phyloP scores from a whole-genome alignment of 768 basidiomycete species.

The Pulveroboletus sp. region DNA sequence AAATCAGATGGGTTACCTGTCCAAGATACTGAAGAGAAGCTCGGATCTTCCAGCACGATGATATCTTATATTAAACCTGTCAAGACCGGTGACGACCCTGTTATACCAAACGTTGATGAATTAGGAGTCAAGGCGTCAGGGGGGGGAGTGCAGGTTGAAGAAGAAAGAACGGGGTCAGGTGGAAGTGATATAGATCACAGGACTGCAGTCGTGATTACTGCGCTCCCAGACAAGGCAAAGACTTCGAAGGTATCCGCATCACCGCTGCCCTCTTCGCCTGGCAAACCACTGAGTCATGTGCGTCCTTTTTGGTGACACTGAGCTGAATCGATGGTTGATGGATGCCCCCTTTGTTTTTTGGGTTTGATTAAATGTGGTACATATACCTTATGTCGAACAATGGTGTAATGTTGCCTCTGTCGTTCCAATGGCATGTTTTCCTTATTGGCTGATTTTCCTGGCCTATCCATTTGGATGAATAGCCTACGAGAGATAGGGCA shows the following conservation, averaged over 20 bases:
- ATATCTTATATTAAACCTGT: slow-evolving; percentile 55
- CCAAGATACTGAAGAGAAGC: slow-evolving; percentile 33
- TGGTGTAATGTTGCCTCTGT: slow-evolving; percentile 27
- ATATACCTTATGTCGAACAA: slow-evolving; percentile 28
- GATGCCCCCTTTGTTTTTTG: slow-evolving; percentile 14
- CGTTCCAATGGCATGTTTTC: slow-evolving; percentile 26
- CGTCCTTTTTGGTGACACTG: slow-evolving; percentile 69
- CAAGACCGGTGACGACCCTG: slow-evolving; percentile 44
- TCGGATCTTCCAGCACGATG: slow-evolving; percentile 76
- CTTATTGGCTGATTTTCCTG: slow-evolving; percentile 11
- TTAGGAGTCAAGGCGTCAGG: slow-evolving; percentile 38
- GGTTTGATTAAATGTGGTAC: slow-evolving; percentile 16
- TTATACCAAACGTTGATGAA: slow-evolving; percentile 34
- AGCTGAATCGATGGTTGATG: slow-evolving; percentile 44
- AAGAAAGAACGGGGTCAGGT: slow-evolving; percentile 1
- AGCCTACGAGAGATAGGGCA: slow-evolving; percentile 75
- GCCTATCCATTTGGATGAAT: slow-evolving; percentile 11
- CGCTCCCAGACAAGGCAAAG: slow-evolving; percentile 13
- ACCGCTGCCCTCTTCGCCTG: slow-evolving; percentile 41
- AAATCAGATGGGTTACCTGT: slow-evolving; percentile 18
- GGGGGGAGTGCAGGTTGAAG: slow-evolving; percentile 40
- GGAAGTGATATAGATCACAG: slow-evolving; percentile 15
- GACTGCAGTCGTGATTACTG: slow-evolving; percentile 14
- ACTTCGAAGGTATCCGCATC: slow-evolving; percentile 20
- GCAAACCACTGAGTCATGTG: slow-evolving; percentile 79